Evolutionary conservation across 257 asterid genomes (phyloP).

Genomic region (Gardenia jasminoides): DNA sequence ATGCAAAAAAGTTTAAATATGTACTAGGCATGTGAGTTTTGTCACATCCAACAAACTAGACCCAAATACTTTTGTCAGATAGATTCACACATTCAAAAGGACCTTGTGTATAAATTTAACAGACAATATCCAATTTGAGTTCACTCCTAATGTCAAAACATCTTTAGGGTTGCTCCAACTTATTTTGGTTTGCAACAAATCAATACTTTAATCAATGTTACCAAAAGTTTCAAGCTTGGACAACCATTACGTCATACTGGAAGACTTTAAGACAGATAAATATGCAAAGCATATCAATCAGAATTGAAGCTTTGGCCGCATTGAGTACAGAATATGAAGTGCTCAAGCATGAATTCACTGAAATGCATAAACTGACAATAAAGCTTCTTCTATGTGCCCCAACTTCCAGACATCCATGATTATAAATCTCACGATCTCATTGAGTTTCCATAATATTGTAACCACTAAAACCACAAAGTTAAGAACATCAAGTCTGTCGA

Average conservation of each 20-base stretch:
- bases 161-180: background rate
- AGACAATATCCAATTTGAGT: background rate
- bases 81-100: background rate
- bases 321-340: no score
- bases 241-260: background rate
- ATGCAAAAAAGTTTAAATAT: background rate
- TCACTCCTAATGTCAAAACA: background rate
- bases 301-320: no score
- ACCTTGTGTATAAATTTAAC: background rate
- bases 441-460: no score
- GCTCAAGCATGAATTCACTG: no score
- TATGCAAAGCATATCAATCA: no score
- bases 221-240: background rate
- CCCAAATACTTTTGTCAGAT: no score
- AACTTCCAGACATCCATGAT: no score
- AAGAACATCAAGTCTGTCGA: no score
- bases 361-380: no score
- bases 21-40: background rate
- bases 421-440: no score
- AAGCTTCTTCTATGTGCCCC: no score
- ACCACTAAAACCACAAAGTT: no score
- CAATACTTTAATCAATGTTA: background rate
- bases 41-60: background rate
- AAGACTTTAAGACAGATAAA: background rate
- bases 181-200: background rate